Evolutionary conservation across 495 filamentous ascomycete species (phyloP).

Genomic region (Cercophora sp.): DNA sequence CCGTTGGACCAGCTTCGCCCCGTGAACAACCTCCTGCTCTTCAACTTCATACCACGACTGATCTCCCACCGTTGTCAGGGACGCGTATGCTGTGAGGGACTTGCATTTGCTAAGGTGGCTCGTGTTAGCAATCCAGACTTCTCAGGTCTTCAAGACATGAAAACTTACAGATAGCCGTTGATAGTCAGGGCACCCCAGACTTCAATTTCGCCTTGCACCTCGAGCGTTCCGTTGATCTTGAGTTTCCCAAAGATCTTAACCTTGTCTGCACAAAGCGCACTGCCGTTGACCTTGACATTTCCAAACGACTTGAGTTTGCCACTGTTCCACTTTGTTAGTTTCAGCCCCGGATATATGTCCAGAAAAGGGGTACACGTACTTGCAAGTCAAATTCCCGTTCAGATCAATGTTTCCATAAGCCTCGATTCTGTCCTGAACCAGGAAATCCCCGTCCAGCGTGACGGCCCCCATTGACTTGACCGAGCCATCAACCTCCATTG

Average conservation of each 20-base stretch:
- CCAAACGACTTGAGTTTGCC: conserved; percentile 33
- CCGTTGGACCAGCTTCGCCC: conserved; percentile 32
- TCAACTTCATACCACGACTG: conserved; percentile 34
- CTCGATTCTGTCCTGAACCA: conserved; percentile 34
- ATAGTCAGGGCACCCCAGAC: conserved; percentile 36
- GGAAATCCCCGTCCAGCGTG: conserved; percentile 30
- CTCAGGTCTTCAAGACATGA: no score
- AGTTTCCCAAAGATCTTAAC: conserved; percentile 42
- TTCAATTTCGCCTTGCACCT: conserved; percentile 33
- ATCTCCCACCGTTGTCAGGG: conserved; percentile 37
- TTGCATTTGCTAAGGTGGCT: conserved; percentile 35
- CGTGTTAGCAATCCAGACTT: no score
- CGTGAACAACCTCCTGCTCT: conserved; percentile 31
- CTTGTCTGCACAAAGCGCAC: conserved; percentile 24
- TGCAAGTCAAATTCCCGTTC: conserved; percentile 30
- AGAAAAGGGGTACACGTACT: conserved; percentile 6
- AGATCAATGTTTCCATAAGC: conserved; percentile 36
- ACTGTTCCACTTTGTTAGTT: conserved; percentile 14
- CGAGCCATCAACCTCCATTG: conserved; percentile 35
- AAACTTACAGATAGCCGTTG: conserved; percentile 35
- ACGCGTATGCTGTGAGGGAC: conserved; percentile 33
- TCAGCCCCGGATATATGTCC: no score
- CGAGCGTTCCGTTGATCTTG: conserved; percentile 31
- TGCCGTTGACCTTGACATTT: conserved; percentile 30
- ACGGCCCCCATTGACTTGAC: conserved; percentile 36